phyloP scores from a whole-genome alignment of 768 basidiomycete species.

The Pleurotus citrinopileatus region DNA sequence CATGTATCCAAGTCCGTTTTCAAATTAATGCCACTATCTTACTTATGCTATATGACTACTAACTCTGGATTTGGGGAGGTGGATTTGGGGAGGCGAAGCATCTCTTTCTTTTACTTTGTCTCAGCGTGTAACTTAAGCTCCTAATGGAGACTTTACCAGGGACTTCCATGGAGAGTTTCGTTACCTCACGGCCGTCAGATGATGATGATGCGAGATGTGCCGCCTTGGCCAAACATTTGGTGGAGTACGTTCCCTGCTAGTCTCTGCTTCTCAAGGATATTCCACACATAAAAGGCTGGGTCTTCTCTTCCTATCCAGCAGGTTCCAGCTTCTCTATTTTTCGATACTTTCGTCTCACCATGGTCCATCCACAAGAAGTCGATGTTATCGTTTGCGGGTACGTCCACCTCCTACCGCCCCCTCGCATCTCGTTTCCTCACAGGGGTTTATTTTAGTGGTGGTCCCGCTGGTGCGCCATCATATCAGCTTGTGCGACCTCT shows the following conservation, averaged over 20 bases:
- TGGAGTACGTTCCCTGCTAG: background rate
- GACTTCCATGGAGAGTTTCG: background rate
- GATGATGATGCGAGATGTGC: background rate
- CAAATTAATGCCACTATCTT: background rate
- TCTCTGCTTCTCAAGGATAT: too few species aligned
- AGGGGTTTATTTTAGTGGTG: conserved; percentile 31
- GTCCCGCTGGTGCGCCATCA: conserved; percentile 48
- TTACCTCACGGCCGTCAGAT: conserved; percentile 3
- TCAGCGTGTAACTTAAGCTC: background rate
- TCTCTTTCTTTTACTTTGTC: too few species aligned
- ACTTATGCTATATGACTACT: too few species aligned
- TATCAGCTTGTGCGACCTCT: background rate
- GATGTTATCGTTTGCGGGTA: conserved; percentile 64
- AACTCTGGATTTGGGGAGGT: background rate
- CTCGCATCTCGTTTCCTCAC: background rate
- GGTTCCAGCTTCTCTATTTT: conserved; percentile 4
- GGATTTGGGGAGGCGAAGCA: too few species aligned
- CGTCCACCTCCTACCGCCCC: background rate
- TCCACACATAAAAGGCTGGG: background rate
- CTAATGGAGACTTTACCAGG: background rate
- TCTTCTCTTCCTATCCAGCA: conserved; percentile 1
- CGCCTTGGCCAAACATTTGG: background rate
- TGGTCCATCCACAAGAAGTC: conserved; percentile 67
- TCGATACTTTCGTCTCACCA: conserved; percentile 14
- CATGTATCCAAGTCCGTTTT: background rate